Conservation (phyloP, 2,329 filamentous ascomycete species). For the Thielaviopsis ethacetica region DNA sequence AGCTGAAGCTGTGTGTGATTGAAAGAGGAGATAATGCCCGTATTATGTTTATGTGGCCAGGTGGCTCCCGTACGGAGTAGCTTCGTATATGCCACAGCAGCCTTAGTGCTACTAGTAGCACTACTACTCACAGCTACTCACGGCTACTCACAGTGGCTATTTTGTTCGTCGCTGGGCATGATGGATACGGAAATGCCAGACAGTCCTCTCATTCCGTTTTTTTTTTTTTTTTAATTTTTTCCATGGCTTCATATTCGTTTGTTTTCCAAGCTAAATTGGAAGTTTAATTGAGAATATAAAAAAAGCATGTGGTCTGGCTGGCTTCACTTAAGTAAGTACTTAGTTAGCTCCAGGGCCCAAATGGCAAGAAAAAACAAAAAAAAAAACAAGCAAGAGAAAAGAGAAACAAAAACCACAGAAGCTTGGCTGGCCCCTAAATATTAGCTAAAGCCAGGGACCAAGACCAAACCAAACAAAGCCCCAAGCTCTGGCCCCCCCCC, state of each 20-base stretch:
- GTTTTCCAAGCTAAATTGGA: background rate
- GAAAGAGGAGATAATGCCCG: background rate
- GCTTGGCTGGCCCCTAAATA: constrained; percentile 2
- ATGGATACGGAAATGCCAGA: background rate
- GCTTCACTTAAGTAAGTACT: too few species aligned
- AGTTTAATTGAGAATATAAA: background rate
- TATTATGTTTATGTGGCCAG: background rate
- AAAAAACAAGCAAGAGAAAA: background rate
- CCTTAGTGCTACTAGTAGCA: too few species aligned
- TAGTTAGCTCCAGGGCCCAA: background rate
- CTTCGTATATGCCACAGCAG: background rate
- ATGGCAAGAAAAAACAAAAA: background rate
- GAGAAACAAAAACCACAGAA: background rate
- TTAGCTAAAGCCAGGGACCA: constrained; percentile 3
- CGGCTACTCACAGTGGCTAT: background rate
- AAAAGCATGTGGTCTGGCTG: background rate
- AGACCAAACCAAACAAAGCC: constrained; percentile 5
- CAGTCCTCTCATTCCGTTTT: background rate
- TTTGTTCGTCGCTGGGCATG: background rate
- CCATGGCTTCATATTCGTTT: background rate
- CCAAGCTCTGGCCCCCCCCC: background rate
- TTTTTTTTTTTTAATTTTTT: background rate
- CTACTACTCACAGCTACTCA: background rate
- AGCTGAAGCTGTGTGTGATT: background rate
- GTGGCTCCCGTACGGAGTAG: background rate